A percentile compares a stretch with the other conserved stretches of the same genome.
Evolutionary conservation across 306 rosid genomes (phyloP).

Genomic region (Elaeagnus macrophylla): DNA sequence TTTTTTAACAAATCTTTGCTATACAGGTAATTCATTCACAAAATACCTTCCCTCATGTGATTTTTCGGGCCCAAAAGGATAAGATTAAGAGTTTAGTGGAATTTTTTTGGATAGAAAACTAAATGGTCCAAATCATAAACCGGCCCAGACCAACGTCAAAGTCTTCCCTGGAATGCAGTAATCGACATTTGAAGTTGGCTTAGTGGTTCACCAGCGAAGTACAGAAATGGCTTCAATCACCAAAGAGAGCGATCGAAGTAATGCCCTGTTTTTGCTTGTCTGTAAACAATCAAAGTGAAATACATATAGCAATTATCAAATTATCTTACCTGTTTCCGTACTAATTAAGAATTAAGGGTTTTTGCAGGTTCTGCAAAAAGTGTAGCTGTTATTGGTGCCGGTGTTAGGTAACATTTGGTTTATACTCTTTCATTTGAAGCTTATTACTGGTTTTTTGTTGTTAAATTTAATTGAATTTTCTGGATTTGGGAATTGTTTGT

Average conservation of each 20-base stretch:
- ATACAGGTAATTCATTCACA: too few relatives aligned
- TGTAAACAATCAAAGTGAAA: not conserved
- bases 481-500: not conserved
- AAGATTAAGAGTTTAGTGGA: too few relatives aligned
- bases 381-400: constrained; percentile 90
- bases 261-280: constrained; percentile 12
- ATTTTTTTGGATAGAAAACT: too few relatives aligned
- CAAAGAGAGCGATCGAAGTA: constrained; percentile 32
- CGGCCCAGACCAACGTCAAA: not conserved
- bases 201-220: not conserved
- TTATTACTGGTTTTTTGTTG: not conserved
- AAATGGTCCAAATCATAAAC: too few relatives aligned
- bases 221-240: constrained; percentile 41
- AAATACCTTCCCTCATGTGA: too few relatives aligned
- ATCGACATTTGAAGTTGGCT: not conserved
- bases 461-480: not conserved
- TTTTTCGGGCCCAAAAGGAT: too few relatives aligned
- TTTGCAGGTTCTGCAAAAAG: constrained; percentile 57
- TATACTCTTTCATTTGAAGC: not conserved
- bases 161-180: not conserved
- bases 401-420: constrained; percentile 52
- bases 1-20: too few relatives aligned
- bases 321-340: not conserved
- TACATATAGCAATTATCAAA: too few relatives aligned
- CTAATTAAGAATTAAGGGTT: not conserved